These are phyloP conservation scores for Tieghemostelium lacteum DNA, from an alignment of 78 protist genomes.

Conservation along the genomic window DNA sequence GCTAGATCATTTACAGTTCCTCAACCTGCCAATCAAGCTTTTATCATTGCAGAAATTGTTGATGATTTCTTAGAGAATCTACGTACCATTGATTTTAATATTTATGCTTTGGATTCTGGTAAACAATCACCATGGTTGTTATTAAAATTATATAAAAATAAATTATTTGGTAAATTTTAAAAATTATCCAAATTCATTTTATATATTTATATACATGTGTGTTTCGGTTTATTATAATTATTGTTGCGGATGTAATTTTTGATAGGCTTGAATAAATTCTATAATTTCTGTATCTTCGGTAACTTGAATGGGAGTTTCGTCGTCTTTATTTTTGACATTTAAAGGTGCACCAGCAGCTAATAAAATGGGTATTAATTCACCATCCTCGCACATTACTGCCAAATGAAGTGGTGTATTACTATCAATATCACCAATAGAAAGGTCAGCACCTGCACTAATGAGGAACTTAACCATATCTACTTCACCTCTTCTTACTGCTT, in stretches of 20 bases:
- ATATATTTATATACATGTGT: slow-evolving; percentile 40
- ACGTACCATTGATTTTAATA: slow-evolving; percentile 27
- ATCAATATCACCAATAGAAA: slow-evolving; percentile 53
- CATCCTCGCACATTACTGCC: slow-evolving; percentile 76
- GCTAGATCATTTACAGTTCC: slow-evolving; percentile 32
- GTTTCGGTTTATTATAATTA: slow-evolving; percentile 38
- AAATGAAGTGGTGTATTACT: slow-evolving; percentile 57
- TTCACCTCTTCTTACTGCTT: slow-evolving; percentile 75
- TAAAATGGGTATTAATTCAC: slow-evolving; percentile 61
- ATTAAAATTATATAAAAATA: slow-evolving; percentile 50
- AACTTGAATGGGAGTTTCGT: slow-evolving; percentile 71
- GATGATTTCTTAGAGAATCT: slow-evolving; percentile 49
- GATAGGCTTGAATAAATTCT: slow-evolving; percentile 33
- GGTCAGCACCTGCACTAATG: slow-evolving; percentile 1
- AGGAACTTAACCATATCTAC: slow-evolving; percentile 59
- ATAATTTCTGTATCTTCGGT: slow-evolving; percentile 54
- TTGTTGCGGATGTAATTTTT: neutral
- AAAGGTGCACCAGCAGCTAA: slow-evolving; percentile 74
- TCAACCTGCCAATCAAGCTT: slow-evolving; percentile 37
- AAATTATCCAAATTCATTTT: neutral
- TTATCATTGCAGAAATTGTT: slow-evolving; percentile 12
- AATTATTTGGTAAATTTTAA: slow-evolving; percentile 57
- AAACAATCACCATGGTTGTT: slow-evolving; percentile 12
- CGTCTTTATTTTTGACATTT: slow-evolving; percentile 61
- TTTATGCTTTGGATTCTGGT: neutral